Evolutionary conservation across 805 yeast species (phyloP), one percentile per base, ranked within the genome.

Genomic region (Brettanomyces naardenensis): DNA sequence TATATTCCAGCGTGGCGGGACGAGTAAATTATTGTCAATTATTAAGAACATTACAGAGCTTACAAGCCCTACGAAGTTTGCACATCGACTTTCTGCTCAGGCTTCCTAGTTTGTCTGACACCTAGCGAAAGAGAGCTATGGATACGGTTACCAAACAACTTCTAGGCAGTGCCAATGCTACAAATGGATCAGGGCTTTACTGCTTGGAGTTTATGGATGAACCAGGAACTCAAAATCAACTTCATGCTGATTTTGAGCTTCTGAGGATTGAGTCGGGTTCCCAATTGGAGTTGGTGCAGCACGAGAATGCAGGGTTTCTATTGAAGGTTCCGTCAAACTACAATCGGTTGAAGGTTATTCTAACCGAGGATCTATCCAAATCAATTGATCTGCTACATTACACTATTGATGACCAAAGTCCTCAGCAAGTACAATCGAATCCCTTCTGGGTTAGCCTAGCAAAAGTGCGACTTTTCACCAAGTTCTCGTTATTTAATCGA

Each of bases 151-250:
- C 11, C 19, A 15, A 15, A 11, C 13, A 9, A 11, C 33, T 30
- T 30, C 13, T 30, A 15, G 33, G 20, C 13, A n/a, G 19, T 14
- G 19, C 20, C 11, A 30, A 30, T 30, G 13, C 6, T 15, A 30
- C 17, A 15, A 19, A 13, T 6, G 6, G 10, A 6, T 11, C n/a
- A 15, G 33, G 33, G 3, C 11, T 30, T 10, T 15, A 14, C 9
- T 15, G 21, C 18, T 13, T 31, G 26, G 34, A 31, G 13, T 19
- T 31, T n/a, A 10, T 31, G 14, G 26, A 31, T 20, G 34, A 31
- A 14, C 34, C 34, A 6, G 34, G 34, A 5, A 14, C 34, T 10
- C 20, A 21, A n/a, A 20, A 31, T 19, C 11, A 31, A 15, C 34
- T 31, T 19, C n/a, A 13, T 20, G 26, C 20, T 13, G 34, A 31